Conservation (phyloP, 768 basidiomycete species). For the Leucosporidium creatinivorum region DNA sequence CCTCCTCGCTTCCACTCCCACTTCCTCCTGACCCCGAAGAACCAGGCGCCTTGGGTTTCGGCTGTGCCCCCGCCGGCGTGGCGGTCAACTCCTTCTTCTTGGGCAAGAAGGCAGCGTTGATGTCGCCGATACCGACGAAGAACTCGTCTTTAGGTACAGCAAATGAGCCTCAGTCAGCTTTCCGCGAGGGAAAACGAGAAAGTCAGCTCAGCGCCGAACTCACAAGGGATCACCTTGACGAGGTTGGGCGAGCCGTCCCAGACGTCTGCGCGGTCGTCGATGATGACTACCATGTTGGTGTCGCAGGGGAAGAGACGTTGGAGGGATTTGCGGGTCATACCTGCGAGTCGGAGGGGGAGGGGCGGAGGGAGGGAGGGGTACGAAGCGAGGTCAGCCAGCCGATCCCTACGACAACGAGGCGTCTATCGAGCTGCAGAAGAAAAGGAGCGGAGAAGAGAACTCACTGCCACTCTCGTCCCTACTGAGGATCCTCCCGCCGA, state of each 20-base stretch:
- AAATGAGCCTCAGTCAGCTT: neutral
- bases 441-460: constrained; percentile 41
- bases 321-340: constrained; percentile 83
- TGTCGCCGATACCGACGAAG: constrained; percentile 96
- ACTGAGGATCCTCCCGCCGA: constrained; percentile 79
- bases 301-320: constrained; percentile 92
- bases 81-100: constrained; percentile 49
- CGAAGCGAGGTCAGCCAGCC: neutral
- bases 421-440: no score
- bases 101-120: constrained; percentile 89
- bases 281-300: constrained; percentile 97
- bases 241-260: constrained; percentile 98
- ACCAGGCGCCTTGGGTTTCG: neutral
- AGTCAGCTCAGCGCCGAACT: constrained; percentile 35
- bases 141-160: constrained; percentile 65
- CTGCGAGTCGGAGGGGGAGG: constrained; percentile 42
- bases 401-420: neutral
- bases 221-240: constrained; percentile 93
- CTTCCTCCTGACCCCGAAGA: no score
- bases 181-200: constrained; percentile 26
- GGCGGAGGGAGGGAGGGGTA: constrained; percentile 24
- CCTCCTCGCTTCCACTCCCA: no score
- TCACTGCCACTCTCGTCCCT: constrained; percentile 93
- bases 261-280: constrained; percentile 95
- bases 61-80: constrained; percentile 43